Evolutionary conservation across 169 alveolate species (phyloP), one percentile per base, ranked within the genome.

Genomic region (Theileria annulata): DNA sequence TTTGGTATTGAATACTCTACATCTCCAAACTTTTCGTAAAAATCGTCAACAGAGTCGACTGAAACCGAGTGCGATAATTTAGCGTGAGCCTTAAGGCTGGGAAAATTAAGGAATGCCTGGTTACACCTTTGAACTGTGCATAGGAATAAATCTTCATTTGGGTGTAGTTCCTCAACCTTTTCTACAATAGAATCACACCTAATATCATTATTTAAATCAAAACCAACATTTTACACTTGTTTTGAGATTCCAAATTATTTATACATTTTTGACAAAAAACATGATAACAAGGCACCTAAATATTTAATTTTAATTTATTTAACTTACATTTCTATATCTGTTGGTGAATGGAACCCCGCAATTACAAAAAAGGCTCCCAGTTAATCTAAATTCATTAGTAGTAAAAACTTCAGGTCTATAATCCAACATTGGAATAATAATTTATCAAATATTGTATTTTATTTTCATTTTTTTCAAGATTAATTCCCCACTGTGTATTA

Each of bases 281-380:
- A 56, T 83, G 90, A 37, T 68, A 47, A 77, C 90, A 83, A 8
- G 85, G 85, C 12, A 48, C 69, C 90, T 83, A 60, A 1, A 27
- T 70, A 27, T 35, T 8, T 42, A 33, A 63, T 15, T 15, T n/a
- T n/a, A n/a, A n/a, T n/a, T n/a, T n/a, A n/a, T 0, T 42, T 9
- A 49, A 81, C 75, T 5, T 54, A 83, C 90, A 27, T 68, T 59
- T 68, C 90, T 28, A 42, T 76, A 68, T 35, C 68, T 83, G 33
- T 48, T 71, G 13, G 30, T 69, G 48, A 83, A 83, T 6, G 90
- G 90, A 0, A 64, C 33, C 10, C 88, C 88, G 70, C 88, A 81
- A 68, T 27, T 19, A 27, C 88, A 81, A 69, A 81, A 81, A 6
- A 81, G 37, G 23, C 85, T 75, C 30, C 76, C 33, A 2, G 80